Evolutionary conservation across 1,284 basidiomycete species (phyloP).

Genomic region (Malassezia japonica): DNA sequence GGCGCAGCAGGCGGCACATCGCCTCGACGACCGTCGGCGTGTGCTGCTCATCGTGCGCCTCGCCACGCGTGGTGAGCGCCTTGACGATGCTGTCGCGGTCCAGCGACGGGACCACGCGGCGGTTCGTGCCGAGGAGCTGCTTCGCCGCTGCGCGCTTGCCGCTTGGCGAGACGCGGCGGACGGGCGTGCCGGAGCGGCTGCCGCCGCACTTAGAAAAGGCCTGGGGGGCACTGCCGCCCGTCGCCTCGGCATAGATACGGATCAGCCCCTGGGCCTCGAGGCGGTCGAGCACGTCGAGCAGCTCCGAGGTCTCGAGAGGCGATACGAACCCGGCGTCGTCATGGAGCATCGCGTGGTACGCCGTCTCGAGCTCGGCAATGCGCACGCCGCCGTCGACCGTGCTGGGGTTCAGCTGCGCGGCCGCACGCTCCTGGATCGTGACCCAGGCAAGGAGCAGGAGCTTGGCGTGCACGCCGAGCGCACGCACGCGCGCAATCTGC

Average conservation of each 20-base stretch:
- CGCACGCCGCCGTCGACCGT: constrained; percentile 12
- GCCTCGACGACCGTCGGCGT: constrained; percentile 14
- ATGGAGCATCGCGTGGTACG: constrained; percentile 31
- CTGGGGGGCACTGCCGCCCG: constrained; percentile 2
- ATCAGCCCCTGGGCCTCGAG: constrained; percentile 42
- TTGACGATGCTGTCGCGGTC: constrained; percentile 13
- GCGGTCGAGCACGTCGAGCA: constrained; percentile 40
- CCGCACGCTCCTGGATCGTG: constrained; percentile 24
- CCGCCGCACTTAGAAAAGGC: constrained; percentile 4
- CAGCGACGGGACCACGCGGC: constrained; percentile 16
- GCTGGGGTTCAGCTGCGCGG: constrained; percentile 11
- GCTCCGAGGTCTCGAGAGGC: constrained; percentile 33
- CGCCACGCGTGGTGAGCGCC: constrained; percentile 10
- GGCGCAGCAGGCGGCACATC: constrained; percentile 10
- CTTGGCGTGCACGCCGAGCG: constrained; percentile 40
- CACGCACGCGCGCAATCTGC: constrained; percentile 34
- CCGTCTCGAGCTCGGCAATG: constrained; percentile 32
- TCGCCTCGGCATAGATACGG: constrained; percentile 23
- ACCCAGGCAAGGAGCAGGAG: constrained; percentile 36
- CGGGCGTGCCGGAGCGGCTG: not conserved
- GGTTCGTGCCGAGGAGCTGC: constrained; percentile 30
- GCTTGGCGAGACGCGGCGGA: constrained; percentile 23
- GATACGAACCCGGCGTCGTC: constrained; percentile 27
- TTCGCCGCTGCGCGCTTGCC: constrained; percentile 38
- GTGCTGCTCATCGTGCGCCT: constrained; percentile 1